phyloP scores from a whole-genome alignment of 352 stramenopile genomes.

The Phytophthora constricta region DNA sequence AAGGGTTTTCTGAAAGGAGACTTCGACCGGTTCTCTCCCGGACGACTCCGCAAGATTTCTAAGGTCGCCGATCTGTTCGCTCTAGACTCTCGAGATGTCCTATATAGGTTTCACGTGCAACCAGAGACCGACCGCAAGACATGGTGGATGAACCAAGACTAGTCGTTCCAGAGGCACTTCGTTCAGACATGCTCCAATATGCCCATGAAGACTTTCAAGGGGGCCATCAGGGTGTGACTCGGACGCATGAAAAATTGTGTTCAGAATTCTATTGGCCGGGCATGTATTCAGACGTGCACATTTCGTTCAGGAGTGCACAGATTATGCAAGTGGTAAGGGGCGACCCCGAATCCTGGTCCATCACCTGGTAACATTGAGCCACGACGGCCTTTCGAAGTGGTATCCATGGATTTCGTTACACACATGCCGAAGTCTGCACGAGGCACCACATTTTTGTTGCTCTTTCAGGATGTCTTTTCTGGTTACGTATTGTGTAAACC shows the following conservation, averaged over 20 bases:
- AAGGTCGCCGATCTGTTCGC: not conserved
- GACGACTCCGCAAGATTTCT: not conserved
- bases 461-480: not conserved
- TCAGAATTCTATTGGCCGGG: constrained; percentile 1
- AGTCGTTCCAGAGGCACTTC: not conserved
- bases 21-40: not conserved
- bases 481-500: not conserved
- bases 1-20: constrained; percentile 2
- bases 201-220: constrained; percentile 2
- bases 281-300: not conserved
- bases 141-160: not conserved
- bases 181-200: not conserved
- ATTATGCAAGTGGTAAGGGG: not conserved
- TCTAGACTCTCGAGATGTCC: not conserved
- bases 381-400: not conserved
- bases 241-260: not conserved
- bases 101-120: not conserved
- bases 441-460: not conserved
- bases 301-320: not conserved
- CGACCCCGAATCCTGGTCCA: not conserved
- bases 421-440: not conserved
- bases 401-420: not conserved
- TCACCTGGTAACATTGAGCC: not conserved
- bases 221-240: not conserved
- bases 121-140: not conserved